Base-by-base conservation (phyloP, 352 stramenopile species). In the Globisporangium barbulae region DNA sequence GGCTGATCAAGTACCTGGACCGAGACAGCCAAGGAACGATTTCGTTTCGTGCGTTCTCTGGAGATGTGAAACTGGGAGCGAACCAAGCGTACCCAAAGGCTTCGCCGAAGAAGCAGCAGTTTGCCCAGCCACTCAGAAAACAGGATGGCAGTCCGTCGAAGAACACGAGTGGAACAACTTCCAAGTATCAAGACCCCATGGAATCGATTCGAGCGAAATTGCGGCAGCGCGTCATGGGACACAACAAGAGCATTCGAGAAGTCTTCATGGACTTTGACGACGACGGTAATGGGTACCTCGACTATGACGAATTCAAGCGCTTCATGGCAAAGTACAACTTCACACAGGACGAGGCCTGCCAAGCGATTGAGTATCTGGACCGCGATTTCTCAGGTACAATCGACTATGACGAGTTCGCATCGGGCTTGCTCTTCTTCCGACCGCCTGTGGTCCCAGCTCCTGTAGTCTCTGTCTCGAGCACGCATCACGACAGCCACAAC, bases 191-290 rank as follows among this genome's bases (percentile, higher is more conserved):
- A 22, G 72, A 77, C 31, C 76, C 79, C 13, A 83, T 91, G 67
- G 79, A 89, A 47, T 53, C 52, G 12, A 85, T 91, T 31, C 76
- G 82, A 21, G 67, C 63, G 0, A 84, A 86, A 63, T 57, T 91
- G 9, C 72, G 79, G 0, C 76, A 91, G 57, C 76, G 82, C 47
- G 78, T 89, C 6, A 88, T 91, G 71, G 82, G 79, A 0, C 71
- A 83, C n/a, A 86, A 68, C 70, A 91, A 91, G 64, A 88, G 72
- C 21, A 91, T 91, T 37, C 78, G 82, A 31, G 79, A 91, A 57
- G 70, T 91, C 6, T 89, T 89, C 25, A 72, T 88, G 61, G 78
- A 91, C 55, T 89, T 86, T 60, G 80, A 91, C 50, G 31, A 59
- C 5, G 80, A 91, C 53, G 72, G 68, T 8, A 91, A 81, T 41